Evolutionary conservation across 2,329 filamentous ascomycete genomes (phyloP).

Genomic region (Metarhizium album): DNA sequence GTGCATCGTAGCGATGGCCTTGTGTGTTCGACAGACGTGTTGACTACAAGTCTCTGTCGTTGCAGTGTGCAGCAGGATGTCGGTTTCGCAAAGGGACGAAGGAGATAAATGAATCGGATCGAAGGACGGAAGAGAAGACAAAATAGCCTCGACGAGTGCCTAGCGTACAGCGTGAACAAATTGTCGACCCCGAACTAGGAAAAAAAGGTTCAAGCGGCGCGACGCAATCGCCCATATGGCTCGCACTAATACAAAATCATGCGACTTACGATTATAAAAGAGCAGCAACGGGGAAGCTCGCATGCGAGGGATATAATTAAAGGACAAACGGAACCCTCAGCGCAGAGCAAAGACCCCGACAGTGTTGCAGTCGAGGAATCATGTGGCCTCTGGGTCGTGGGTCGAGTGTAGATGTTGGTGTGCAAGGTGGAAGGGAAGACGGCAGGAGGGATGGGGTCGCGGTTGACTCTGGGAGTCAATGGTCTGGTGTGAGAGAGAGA

Average conservation of each 20-base stretch:
- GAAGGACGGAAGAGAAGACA: neutral
- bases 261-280: slow-evolving; percentile 5
- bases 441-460: slow-evolving; percentile 17
- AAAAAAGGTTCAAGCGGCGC: neutral
- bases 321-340: neutral
- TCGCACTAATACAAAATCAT: slow-evolving; percentile 8
- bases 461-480: slow-evolving; percentile 7
- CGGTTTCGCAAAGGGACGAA: neutral
- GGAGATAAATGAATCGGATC: neutral
- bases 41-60: neutral
- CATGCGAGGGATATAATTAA: slow-evolving; percentile 2
- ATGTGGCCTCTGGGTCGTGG: slow-evolving; percentile 9
- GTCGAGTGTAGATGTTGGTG: slow-evolving; percentile 15
- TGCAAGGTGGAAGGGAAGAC: slow-evolving; percentile 11
- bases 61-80: neutral
- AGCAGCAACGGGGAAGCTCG: slow-evolving; percentile 1
- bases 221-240: neutral
- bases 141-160: neutral
- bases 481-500: neutral
- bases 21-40: slow-evolving; percentile 1
- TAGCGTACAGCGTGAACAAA: neutral
- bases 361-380: slow-evolving; percentile 5
- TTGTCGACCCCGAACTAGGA: neutral
- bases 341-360: neutral
- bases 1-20: slow-evolving; percentile 13